A percentile compares a stretch with the other conserved stretches of the same genome.
These are phyloP conservation scores for Nitzschia palea DNA, from an alignment of 108 stramenopile genomes.

Conservation along the genomic window DNA sequence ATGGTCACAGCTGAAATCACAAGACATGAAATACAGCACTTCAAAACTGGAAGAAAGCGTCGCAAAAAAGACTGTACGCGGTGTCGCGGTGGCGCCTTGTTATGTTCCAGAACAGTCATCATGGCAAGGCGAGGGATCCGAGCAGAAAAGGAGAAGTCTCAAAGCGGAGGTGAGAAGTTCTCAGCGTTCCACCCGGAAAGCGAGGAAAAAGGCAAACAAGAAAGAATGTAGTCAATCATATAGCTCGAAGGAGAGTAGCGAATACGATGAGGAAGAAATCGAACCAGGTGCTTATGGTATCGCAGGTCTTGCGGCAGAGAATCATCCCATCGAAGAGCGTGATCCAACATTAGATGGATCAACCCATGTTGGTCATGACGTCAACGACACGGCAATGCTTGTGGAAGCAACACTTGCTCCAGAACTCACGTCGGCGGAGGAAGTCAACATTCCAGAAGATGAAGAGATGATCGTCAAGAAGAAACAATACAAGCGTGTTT, in stretches of 20 bases:
- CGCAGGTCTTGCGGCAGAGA: neutral
- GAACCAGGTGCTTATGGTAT: neutral
- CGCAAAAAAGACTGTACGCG: too few relatives aligned
- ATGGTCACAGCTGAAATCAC: too few relatives aligned
- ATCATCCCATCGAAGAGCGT: neutral
- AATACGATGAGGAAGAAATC: neutral
- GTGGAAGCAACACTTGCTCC: neutral
- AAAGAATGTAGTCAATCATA: neutral
- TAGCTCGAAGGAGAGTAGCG: neutral
- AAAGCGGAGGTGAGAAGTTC: neutral
- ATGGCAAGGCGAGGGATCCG: too few relatives aligned
- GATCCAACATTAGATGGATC: neutral
- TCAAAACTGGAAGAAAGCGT: too few relatives aligned
- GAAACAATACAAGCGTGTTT: neutral
- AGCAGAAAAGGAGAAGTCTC: neutral
- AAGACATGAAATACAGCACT: too few relatives aligned
- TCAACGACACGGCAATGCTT: neutral
- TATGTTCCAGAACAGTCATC: too few relatives aligned
- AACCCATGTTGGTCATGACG: neutral
- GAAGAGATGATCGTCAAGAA: neutral
- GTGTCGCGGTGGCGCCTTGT: too few relatives aligned
- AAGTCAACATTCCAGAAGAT: neutral
- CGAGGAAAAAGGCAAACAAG: neutral
- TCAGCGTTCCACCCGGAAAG: neutral
- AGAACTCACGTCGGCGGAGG: too few relatives aligned